phyloP scores from a whole-genome alignment of 352 stramenopile genomes.

The Blastocystis sp. region DNA sequence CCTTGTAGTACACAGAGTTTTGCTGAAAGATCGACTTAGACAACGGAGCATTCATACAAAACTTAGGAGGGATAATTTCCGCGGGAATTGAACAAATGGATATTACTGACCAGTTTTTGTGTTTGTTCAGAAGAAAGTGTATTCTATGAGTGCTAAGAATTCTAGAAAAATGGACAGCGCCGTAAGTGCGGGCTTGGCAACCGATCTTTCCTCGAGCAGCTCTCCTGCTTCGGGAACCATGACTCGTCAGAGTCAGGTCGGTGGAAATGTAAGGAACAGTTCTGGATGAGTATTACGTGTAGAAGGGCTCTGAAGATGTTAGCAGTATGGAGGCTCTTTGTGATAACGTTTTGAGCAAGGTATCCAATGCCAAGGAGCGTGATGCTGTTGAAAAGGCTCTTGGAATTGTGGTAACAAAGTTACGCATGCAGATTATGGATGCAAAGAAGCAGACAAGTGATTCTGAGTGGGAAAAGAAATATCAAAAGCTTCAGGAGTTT shows the following conservation, averaged over 20 bases:
- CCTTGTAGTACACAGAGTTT: neutral
- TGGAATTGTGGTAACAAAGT: slow-evolving; percentile 9
- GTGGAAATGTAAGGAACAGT: neutral
- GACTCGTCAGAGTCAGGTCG: slow-evolving; percentile 39
- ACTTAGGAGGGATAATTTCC: neutral
- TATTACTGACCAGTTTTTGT: slow-evolving; percentile 20
- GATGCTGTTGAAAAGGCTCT: slow-evolving; percentile 36
- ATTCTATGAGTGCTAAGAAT: slow-evolving; percentile 41
- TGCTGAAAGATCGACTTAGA: neutral
- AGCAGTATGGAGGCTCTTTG: neutral
- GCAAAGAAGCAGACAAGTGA: neutral
- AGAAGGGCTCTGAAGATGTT: neutral
- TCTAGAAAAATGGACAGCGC: neutral
- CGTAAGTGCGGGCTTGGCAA: neutral
- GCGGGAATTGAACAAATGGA: neutral
- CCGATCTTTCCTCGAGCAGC: neutral
- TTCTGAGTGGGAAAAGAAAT: slow-evolving; percentile 16
- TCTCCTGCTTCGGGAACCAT: slow-evolving; percentile 1
- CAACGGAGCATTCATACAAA: neutral
- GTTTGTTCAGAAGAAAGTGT: neutral
- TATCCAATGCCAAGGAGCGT: slow-evolving; percentile 32
- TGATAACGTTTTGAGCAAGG: slow-evolving; percentile 40
- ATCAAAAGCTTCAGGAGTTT: slow-evolving; percentile 53
- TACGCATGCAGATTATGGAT: neutral
- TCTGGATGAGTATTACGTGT: neutral